phyloP scores from a whole-genome alignment of 495 filamentous ascomycete genomes.

The Hypoxylon trugodes region DNA sequence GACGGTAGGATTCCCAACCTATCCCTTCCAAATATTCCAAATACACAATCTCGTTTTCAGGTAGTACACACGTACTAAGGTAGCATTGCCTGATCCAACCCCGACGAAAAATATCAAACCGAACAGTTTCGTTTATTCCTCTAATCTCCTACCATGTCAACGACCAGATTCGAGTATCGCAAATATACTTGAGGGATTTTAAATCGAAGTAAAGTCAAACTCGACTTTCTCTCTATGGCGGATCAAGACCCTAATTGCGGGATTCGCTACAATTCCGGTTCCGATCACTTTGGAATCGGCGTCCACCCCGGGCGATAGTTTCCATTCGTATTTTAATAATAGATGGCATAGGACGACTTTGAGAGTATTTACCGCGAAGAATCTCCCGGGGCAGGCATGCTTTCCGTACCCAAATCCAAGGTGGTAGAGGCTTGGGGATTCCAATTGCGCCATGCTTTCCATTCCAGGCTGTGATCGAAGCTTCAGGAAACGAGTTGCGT shows the following conservation, averaged over 20 bases:
- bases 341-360: constrained; percentile 53
- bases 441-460: constrained; percentile 55
- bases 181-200: too few relatives aligned
- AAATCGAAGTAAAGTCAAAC: constrained; percentile 10
- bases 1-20: too few relatives aligned
- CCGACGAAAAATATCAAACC: too few relatives aligned
- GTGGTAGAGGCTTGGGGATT: constrained; percentile 52
- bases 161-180: neutral
- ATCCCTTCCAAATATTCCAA: too few relatives aligned
- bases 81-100: too few relatives aligned
- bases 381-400: constrained; percentile 54
- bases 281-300: neutral
- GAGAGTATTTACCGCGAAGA: constrained; percentile 52
- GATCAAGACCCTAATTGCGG: constrained; percentile 11
- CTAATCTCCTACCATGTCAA: neutral
- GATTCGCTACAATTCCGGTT: neutral
- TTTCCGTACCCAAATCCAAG: constrained; percentile 51
- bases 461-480: constrained; percentile 50
- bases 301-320: constrained; percentile 29
- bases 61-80: too few relatives aligned
- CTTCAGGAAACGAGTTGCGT: constrained; percentile 57
- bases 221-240: constrained; percentile 16
- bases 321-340: constrained; percentile 54
- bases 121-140: too few relatives aligned
- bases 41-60: too few relatives aligned